Conservation (phyloP, 306 rosid species). For the Fragaria iinumae region DNA sequence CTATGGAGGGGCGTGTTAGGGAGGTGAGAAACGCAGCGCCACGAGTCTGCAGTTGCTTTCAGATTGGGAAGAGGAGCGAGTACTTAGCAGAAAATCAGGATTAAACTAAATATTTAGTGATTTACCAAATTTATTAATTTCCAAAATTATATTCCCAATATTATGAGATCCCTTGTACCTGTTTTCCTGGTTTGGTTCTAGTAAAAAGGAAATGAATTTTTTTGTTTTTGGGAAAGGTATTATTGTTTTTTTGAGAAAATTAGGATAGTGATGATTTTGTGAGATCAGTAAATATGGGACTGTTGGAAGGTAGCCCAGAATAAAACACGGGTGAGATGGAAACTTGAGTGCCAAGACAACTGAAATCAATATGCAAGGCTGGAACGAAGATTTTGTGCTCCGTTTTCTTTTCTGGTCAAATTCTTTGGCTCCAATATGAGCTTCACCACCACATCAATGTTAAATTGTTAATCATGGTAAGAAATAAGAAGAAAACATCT, state of each 20-base stretch:
- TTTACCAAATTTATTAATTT: not conserved
- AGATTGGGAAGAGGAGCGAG: not conserved
- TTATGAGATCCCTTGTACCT: not conserved
- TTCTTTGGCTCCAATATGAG: not conserved
- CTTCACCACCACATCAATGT: not conserved
- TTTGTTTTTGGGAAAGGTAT: not conserved
- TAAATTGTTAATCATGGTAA: no score
- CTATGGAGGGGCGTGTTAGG: not conserved
- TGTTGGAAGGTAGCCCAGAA: not conserved
- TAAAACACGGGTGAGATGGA: not conserved
- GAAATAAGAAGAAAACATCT: no score
- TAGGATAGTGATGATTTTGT: not conserved
- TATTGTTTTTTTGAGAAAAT: not conserved
- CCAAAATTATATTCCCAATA: not conserved
- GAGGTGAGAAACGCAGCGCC: not conserved
- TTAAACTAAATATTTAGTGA: not conserved
- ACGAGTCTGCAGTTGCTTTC: not conserved
- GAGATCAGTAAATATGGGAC: not conserved
- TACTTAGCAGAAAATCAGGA: not conserved
- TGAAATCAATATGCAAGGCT: not conserved
- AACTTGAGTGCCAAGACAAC: not conserved
- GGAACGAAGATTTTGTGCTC: not conserved
- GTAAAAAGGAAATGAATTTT: not conserved
- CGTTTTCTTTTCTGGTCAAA: not conserved
- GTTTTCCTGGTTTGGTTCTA: not conserved